A percentile compares a stretch with the other conserved stretches of the same genome.
These are phyloP conservation scores for Boletus patriciae DNA, from an alignment of 768 basidiomycete genomes.

Conservation along the genomic window DNA sequence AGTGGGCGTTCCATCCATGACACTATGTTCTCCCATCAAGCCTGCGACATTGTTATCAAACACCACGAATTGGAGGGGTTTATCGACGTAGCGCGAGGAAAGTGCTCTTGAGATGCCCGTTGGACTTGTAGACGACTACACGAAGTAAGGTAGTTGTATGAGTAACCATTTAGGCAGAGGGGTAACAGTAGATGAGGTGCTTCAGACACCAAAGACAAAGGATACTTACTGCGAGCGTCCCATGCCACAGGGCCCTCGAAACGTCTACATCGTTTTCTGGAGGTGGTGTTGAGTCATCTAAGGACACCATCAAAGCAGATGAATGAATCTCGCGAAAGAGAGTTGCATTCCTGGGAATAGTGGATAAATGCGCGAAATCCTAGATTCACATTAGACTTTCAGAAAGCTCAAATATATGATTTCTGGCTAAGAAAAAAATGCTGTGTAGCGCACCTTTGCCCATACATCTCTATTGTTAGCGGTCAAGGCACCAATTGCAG, in stretches of 20 bases:
- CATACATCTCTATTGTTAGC: slow-evolving; percentile 83
- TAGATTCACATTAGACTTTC: slow-evolving; percentile 24
- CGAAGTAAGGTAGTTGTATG: not conserved
- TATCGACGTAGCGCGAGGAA: slow-evolving; percentile 84
- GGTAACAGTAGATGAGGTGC: not conserved
- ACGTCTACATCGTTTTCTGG: slow-evolving; percentile 55
- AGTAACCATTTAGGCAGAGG: not conserved
- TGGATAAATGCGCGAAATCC: slow-evolving; percentile 64
- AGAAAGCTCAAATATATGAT: not conserved
- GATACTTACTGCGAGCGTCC: slow-evolving; percentile 50
- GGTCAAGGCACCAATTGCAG: slow-evolving; percentile 75
- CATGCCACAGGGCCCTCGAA: slow-evolving; percentile 82
- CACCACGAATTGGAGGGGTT: slow-evolving; percentile 84
- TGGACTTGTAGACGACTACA: slow-evolving; percentile 26
- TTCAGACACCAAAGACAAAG: slow-evolving; percentile 25
- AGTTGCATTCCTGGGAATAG: slow-evolving; percentile 58
- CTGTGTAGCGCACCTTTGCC: slow-evolving; percentile 62
- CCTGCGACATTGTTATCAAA: slow-evolving; percentile 81
- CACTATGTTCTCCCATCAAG: slow-evolving; percentile 89
- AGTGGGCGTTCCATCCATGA: slow-evolving; percentile 89
- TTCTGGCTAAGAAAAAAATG: not conserved
- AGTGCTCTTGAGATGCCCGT: slow-evolving; percentile 44
- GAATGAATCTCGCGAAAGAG: slow-evolving; percentile 78
- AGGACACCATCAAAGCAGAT: slow-evolving; percentile 78
- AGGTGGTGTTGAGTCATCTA: slow-evolving; percentile 56